These are phyloP conservation scores for Dothiorella sarmentorum DNA, from an alignment of 2,329 filamentous ascomycete species.

Conservation along the genomic window DNA sequence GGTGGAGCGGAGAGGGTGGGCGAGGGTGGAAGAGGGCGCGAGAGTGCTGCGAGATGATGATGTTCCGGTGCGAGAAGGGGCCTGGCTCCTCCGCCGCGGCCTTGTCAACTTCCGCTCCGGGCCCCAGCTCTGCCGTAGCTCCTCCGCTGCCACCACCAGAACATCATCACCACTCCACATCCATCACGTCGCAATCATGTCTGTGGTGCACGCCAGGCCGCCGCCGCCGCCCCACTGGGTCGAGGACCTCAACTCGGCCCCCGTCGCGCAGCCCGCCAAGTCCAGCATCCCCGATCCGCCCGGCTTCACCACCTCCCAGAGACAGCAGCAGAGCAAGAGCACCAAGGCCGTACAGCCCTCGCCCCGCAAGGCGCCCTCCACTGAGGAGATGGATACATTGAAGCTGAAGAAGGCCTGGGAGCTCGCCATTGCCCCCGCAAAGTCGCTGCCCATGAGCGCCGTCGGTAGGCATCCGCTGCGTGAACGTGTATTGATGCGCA, in stretches of 20 bases:
- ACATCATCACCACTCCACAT: neutral
- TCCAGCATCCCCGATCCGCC: slow-evolving; percentile 75
- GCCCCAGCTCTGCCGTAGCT: neutral
- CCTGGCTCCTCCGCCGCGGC: neutral
- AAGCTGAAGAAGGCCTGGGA: slow-evolving; percentile 99
- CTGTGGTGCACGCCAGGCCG: slow-evolving; percentile 24
- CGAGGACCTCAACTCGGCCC: slow-evolving; percentile 69
- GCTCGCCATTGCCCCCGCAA: slow-evolving; percentile 86
- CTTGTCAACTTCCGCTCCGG: slow-evolving; percentile 5
- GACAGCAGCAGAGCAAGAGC: slow-evolving; percentile 17
- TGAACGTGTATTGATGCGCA: neutral
- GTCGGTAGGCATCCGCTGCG: slow-evolving; percentile 61
- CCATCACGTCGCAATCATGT: slow-evolving; percentile 11
- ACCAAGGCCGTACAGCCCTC: slow-evolving; percentile 37
- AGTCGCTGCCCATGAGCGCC: slow-evolving; percentile 93
- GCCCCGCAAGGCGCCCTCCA: slow-evolving; percentile 64
- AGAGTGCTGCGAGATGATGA: slow-evolving; percentile 6
- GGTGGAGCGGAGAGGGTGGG: neutral
- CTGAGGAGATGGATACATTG: slow-evolving; percentile 87
- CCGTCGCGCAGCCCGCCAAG: slow-evolving; percentile 61
- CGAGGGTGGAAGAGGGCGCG: neutral
- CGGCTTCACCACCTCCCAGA: slow-evolving; percentile 61
- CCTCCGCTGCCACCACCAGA: slow-evolving; percentile 3
- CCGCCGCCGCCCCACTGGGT: slow-evolving; percentile 73
- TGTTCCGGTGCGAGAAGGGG: slow-evolving; percentile 16